Evolutionary conservation across 139 green algal genomes (phyloP).

Genomic region (Chlamydomonas incerta): DNA sequence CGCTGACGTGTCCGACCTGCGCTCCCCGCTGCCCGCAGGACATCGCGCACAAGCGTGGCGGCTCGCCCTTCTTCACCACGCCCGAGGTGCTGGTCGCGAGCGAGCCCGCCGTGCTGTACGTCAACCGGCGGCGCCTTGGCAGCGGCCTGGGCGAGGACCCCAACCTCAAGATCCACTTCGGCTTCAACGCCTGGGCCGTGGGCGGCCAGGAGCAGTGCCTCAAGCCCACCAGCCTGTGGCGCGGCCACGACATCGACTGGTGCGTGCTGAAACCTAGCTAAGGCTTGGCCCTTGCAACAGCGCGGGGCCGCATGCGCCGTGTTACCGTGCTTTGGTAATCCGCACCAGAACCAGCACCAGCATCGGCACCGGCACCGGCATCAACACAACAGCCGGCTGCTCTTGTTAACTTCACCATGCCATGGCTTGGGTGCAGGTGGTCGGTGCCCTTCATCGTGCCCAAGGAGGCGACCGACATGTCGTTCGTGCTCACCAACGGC

Average conservation of each 20-base stretch:
- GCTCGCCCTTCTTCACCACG: constrained; percentile 47
- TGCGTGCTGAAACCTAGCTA: too few species aligned
- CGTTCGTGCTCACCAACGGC: constrained; percentile 53
- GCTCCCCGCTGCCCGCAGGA: not conserved
- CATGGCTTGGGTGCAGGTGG: too few species aligned
- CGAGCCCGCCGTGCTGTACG: constrained; percentile 44
- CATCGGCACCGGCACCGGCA: too few species aligned
- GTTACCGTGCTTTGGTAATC: not conserved
- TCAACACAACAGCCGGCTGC: too few species aligned
- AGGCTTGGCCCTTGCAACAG: too few species aligned
- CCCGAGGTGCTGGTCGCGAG: constrained; percentile 49
- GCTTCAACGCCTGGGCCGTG: constrained; percentile 46
- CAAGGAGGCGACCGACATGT: constrained; percentile 42
- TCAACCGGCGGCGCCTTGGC: constrained; percentile 33
- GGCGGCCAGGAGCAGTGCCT: constrained; percentile 15
- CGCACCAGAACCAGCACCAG: not conserved
- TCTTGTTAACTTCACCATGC: too few species aligned
- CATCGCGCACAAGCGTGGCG: constrained; percentile 13
- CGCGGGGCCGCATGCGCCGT: too few species aligned
- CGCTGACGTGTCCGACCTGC: too few species aligned
- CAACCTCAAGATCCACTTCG: constrained; percentile 39
- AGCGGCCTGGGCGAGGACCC: constrained; percentile 15
- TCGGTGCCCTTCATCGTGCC: constrained; percentile 15
- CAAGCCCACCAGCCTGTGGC: constrained; percentile 28
- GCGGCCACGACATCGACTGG: constrained; percentile 42